phyloP scores from a whole-genome alignment of 441 rosid genomes.

The Populus hybrid region DNA sequence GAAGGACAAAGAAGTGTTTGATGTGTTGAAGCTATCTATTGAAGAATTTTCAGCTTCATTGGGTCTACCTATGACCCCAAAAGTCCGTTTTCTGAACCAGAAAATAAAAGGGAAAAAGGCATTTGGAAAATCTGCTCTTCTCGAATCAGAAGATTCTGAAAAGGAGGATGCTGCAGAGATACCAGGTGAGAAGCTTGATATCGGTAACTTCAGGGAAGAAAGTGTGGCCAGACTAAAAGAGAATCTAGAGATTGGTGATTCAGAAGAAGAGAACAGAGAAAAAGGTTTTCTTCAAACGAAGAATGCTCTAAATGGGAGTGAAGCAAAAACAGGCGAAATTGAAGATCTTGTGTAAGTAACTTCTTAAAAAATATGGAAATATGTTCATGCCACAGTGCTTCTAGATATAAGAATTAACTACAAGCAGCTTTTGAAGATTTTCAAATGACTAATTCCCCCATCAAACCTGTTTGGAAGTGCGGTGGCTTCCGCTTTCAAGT shows the following conservation, averaged over 20 bases:
- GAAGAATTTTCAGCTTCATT: conserved; percentile 86
- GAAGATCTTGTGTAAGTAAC: conserved; percentile 48
- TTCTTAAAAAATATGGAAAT: background rate
- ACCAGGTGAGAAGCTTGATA: conserved; percentile 33
- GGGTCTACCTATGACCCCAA: conserved; percentile 90
- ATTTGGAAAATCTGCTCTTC: conserved; percentile 28
- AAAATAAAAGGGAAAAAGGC: conserved; percentile 42
- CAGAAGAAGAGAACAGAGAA: conserved; percentile 28
- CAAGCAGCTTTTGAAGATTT: background rate
- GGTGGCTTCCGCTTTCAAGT: background rate
- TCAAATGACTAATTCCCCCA: background rate
- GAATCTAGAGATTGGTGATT: conserved; percentile 15
- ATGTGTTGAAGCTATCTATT: conserved; percentile 60
- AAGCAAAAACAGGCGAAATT: conserved; percentile 31
- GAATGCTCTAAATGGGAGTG: conserved; percentile 33
- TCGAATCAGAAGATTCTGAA: conserved; percentile 34
- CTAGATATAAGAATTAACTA: background rate
- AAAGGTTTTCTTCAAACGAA: conserved; percentile 36
- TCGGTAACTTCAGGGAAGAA: conserved; percentile 36
- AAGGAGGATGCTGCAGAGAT: conserved; percentile 27
- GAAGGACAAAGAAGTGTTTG: conserved; percentile 87
- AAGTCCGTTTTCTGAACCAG: conserved; percentile 59
- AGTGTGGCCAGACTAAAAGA: conserved; percentile 5
- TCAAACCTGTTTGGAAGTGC: background rate
- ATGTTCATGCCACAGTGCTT: background rate